Evolutionary conservation across 1,139 yeast species (phyloP).

Genomic region (Nakaseomyces kungkrabaensis): DNA sequence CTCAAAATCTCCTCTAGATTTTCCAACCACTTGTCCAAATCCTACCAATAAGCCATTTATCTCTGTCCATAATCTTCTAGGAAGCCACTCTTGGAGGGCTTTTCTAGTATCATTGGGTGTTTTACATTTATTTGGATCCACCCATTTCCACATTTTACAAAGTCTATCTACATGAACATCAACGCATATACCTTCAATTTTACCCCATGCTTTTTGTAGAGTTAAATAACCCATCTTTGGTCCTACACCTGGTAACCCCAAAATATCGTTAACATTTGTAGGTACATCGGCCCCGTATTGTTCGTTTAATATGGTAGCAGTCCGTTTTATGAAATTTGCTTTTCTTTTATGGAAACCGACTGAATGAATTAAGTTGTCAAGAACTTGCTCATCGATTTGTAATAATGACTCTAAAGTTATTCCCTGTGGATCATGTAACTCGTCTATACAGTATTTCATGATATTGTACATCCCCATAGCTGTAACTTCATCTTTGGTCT

Average conservation of each 20-base stretch:
- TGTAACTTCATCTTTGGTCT: constrained; percentile 84
- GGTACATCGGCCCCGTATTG: constrained; percentile 61
- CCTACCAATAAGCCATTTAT: constrained; percentile 84
- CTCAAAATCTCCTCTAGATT: constrained; percentile 68
- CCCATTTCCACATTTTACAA: constrained; percentile 80
- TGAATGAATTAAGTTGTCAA: constrained; percentile 59
- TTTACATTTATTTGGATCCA: constrained; percentile 36
- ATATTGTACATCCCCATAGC: constrained; percentile 59
- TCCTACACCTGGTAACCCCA: constrained; percentile 81
- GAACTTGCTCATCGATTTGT: constrained; percentile 42
- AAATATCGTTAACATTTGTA: constrained; percentile 52
- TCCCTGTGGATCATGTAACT: constrained; percentile 31
- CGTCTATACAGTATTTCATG: constrained; percentile 37
- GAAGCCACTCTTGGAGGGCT: constrained; percentile 66
- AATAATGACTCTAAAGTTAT: constrained; percentile 38
- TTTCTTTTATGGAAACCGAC: constrained; percentile 86
- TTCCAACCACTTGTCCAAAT: constrained; percentile 84
- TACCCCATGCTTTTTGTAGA: constrained; percentile 72
- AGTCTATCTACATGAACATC: constrained; percentile 87
- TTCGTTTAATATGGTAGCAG: constrained; percentile 45
- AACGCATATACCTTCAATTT: constrained; percentile 77
- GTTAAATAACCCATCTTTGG: constrained; percentile 89
- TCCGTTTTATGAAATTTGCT: constrained; percentile 55
- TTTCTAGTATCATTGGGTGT: constrained; percentile 71
- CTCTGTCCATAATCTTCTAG: constrained; percentile 65